phyloP scores from a whole-genome alignment of 2,329 filamentous ascomycete genomes.

The Exophiala mesophila region DNA sequence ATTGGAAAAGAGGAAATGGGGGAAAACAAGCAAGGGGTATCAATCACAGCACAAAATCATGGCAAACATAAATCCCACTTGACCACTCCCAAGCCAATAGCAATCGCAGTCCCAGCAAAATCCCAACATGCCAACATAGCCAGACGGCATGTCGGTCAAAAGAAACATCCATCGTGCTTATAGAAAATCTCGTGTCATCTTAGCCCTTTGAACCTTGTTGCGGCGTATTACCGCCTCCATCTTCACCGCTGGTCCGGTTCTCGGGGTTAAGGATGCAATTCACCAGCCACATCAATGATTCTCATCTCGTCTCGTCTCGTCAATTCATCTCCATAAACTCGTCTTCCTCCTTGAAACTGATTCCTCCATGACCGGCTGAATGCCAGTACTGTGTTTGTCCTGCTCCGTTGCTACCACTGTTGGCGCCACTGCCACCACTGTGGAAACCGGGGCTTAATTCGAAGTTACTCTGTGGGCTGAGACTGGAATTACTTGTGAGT shows the following conservation, averaged over 20 bases:
- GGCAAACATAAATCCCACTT: too few species aligned
- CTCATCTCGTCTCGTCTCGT: conserved; percentile 6
- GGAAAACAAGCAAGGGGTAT: not conserved
- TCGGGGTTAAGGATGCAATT: not conserved
- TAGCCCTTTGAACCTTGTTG: too few species aligned
- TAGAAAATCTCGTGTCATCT: too few species aligned
- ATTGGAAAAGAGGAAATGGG: not conserved
- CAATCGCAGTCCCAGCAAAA: too few species aligned
- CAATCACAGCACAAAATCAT: not conserved
- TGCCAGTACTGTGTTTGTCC: conserved; percentile 52
- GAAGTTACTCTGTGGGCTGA: conserved; percentile 55
- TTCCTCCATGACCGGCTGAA: conserved; percentile 48
- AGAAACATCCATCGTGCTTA: too few species aligned
- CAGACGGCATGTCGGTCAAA: too few species aligned
- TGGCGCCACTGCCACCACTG: conserved; percentile 63
- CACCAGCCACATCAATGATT: not conserved
- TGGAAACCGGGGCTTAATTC: conserved; percentile 65
- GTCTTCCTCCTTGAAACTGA: conserved; percentile 90
- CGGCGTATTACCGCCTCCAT: not conserved
- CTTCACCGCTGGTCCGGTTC: not conserved
- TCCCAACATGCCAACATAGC: too few species aligned
- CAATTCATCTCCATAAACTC: conserved; percentile 68
- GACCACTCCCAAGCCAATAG: too few species aligned
- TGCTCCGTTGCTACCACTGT: conserved; percentile 36
- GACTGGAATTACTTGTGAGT: conserved; percentile 45